Percentiles rank a stretch among this genome's conserved stretches.
These are phyloP conservation scores for Emericellopsis atlantica DNA, from an alignment of 2,329 filamentous ascomycete species.

Conservation along the genomic window DNA sequence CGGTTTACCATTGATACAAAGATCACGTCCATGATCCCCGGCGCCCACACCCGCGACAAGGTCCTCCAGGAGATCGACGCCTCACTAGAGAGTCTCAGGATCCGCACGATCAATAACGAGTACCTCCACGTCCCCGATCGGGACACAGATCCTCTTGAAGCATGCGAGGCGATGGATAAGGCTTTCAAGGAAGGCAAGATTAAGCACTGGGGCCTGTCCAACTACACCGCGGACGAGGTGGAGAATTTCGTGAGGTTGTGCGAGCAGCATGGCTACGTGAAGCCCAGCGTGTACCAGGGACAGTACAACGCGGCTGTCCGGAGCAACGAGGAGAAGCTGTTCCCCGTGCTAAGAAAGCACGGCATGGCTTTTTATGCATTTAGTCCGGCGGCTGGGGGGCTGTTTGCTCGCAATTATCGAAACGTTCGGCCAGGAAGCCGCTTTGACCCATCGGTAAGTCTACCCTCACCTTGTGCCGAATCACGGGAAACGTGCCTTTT, in stretches of 20 bases:
- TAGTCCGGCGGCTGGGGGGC: conserved; percentile 3
- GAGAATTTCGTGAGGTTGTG: conserved; percentile 27
- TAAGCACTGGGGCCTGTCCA: conserved; percentile 31
- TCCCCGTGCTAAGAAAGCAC: conserved; percentile 26
- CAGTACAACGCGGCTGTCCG: conserved; percentile 32
- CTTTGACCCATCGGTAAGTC: conserved; percentile 11
- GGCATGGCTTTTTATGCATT: conserved; percentile 30
- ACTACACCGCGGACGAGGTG: conserved; percentile 30
- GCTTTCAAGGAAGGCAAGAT: conserved; percentile 27
- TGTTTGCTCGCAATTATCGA: conserved; percentile 12
- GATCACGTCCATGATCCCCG: conserved; percentile 10
- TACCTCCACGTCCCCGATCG: conserved; percentile 33
- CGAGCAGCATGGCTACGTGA: conserved; percentile 23
- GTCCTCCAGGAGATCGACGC: conserved; percentile 15
- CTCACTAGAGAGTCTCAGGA: conserved; percentile 16
- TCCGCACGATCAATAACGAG: conserved; percentile 16
- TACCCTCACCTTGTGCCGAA: background rate
- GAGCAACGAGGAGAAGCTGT: conserved; percentile 24
- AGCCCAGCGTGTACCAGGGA: conserved; percentile 32
- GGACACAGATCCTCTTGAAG: conserved; percentile 25
- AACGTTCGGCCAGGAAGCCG: conserved; percentile 7
- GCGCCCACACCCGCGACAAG: conserved; percentile 13
- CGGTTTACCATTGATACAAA: conserved; percentile 23
- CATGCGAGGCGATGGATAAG: conserved; percentile 25
- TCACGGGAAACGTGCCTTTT: background rate